A percentile compares a stretch with the other conserved stretches of the same genome.
phyloP scores from a whole-genome alignment of 768 basidiomycete genomes.

The Sarcodon aspratus region DNA sequence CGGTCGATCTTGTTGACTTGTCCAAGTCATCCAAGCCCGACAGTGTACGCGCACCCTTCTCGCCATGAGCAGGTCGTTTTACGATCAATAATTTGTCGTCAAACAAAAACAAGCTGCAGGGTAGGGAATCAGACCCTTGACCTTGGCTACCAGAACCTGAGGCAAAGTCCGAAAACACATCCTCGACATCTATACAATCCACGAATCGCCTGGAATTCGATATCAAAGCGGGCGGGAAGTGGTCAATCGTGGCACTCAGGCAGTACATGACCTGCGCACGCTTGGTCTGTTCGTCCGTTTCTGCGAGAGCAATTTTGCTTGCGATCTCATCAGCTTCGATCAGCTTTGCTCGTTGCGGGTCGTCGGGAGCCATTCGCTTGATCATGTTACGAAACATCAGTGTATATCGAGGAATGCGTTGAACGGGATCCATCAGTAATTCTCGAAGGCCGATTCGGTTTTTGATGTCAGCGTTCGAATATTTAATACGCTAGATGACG shows the following conservation, averaged over 20 bases:
- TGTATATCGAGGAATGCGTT: conserved; percentile 91
- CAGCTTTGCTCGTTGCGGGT: conserved; percentile 70
- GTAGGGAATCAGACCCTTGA: conserved; percentile 32
- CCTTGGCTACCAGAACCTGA: conserved; percentile 9
- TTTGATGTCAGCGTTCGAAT: conserved; percentile 57
- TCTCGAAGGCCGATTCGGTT: conserved; percentile 86
- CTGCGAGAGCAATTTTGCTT: conserved; percentile 82
- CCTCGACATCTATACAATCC: conserved; percentile 91
- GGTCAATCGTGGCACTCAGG: conserved; percentile 74
- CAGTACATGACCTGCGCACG: conserved; percentile 84
- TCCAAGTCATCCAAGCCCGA: conserved; percentile 75
- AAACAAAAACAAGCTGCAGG: conserved; percentile 88
- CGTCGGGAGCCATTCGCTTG: conserved; percentile 72
- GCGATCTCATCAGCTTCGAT: conserved; percentile 81
- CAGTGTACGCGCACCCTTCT: conserved; percentile 59
- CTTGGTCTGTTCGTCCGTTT: conserved; percentile 86
- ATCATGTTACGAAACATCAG: conserved; percentile 88
- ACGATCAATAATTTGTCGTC: conserved; percentile 89
- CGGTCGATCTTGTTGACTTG: conserved; percentile 49
- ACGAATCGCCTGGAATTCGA: conserved; percentile 81
- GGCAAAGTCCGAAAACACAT: conserved; percentile 34
- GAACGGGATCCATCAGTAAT: conserved; percentile 92
- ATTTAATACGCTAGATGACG: conserved; percentile 65
- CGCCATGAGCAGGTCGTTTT: conserved; percentile 71
- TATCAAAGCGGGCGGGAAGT: conserved; percentile 85